phyloP scores from a whole-genome alignment of 2,329 filamentous ascomycete genomes.

The Cadophora malorum region DNA sequence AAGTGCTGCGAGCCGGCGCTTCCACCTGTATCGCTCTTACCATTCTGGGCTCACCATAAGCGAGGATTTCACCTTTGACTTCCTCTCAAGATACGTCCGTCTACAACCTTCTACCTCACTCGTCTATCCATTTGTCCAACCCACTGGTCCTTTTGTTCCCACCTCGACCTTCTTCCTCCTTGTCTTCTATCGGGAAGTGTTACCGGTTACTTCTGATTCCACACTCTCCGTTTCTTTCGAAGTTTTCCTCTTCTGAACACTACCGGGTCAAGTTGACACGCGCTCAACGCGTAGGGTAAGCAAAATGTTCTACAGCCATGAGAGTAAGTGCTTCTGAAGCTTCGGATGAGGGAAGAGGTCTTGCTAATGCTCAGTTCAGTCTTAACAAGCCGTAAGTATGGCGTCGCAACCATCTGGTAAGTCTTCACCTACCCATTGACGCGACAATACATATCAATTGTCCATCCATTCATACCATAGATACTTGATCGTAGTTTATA shows the following conservation, averaged over 20 bases:
- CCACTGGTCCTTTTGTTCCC: neutral
- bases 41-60: neutral
- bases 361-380: slow-evolving; percentile 60
- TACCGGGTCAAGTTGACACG: neutral
- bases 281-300: slow-evolving; percentile 8
- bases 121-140: neutral
- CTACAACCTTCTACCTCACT: neutral
- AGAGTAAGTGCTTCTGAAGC: slow-evolving; percentile 66
- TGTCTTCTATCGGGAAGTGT: neutral
- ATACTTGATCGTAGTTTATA: neutral
- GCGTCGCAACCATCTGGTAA: slow-evolving; percentile 93
- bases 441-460: neutral
- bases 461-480: neutral
- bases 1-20: neutral
- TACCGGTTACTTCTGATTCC: neutral
- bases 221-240: neutral
- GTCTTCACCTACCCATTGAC: slow-evolving; percentile 38
- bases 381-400: slow-evolving; percentile 84
- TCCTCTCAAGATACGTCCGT: neutral
- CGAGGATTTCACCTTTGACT: neutral
- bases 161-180: neutral
- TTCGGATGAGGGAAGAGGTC: neutral
- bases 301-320: slow-evolving; percentile 93
- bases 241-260: neutral
- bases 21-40: slow-evolving; percentile 7